Evolutionary conservation across 2,329 filamentous ascomycete species (phyloP).

Genomic region (Alternaria triticina): DNA sequence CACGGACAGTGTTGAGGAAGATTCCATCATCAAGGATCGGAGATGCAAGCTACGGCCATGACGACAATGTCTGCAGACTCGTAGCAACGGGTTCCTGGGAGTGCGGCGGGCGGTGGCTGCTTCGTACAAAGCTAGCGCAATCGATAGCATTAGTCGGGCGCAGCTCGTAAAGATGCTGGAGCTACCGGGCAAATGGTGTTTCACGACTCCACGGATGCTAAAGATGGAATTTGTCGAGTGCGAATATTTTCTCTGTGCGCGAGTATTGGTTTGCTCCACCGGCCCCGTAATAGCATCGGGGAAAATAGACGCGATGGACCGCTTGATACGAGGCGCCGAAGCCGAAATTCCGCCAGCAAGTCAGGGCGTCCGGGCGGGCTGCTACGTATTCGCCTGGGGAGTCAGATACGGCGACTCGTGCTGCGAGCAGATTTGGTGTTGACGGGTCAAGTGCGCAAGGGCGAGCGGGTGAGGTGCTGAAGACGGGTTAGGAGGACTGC

Average conservation of each 20-base stretch:
- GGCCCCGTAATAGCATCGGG: slow-evolving; percentile 9
- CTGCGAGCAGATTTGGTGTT: slow-evolving; percentile 2
- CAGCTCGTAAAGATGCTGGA: neutral
- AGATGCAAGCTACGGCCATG: neutral
- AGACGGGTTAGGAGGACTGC: slow-evolving; percentile 7
- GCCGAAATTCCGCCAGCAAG: slow-evolving; percentile 6
- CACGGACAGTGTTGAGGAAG: neutral
- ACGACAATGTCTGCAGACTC: neutral
- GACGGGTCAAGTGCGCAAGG: neutral
- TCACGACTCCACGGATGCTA: slow-evolving; percentile 5
- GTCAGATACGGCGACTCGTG: slow-evolving; percentile 3
- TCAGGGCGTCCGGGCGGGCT: slow-evolving; percentile 4
- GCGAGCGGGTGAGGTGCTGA: slow-evolving; percentile 7
- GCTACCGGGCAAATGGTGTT: neutral
- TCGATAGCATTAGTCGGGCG: slow-evolving; percentile 1
- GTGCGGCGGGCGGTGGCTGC: neutral
- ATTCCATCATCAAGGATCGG: neutral
- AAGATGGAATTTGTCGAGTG: slow-evolving; percentile 11
- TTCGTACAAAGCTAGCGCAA: neutral
- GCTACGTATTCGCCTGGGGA: slow-evolving; percentile 1
- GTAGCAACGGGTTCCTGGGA: neutral
- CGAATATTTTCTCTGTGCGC: slow-evolving; percentile 4
- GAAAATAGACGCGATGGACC: slow-evolving; percentile 10
- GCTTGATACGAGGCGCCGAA: slow-evolving; percentile 8
- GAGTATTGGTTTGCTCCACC: slow-evolving; percentile 6